Percentiles rank a stretch among this genome's conserved stretches.
phyloP scores from a whole-genome alignment of 805 yeast species.

The Wickerhamiella occidentalis region DNA sequence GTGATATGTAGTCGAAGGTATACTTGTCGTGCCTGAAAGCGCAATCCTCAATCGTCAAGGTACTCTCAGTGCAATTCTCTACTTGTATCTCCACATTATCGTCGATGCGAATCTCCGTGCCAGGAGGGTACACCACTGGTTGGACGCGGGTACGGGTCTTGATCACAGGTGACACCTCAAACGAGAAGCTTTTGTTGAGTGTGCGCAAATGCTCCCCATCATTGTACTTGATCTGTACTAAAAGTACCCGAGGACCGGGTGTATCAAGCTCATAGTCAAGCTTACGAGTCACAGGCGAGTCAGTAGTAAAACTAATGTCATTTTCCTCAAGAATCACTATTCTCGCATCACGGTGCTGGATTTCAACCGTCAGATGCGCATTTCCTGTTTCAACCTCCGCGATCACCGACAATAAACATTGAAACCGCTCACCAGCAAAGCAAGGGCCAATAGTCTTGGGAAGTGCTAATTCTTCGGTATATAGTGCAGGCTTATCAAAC shows the following conservation, averaged over 20 bases:
- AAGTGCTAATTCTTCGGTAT: conserved; percentile 18
- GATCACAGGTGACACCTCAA: conserved; percentile 26
- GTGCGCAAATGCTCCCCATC: conserved; percentile 14
- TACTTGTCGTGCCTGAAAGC: conserved; percentile 23
- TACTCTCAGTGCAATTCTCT: conserved; percentile 25
- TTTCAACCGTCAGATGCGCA: background rate
- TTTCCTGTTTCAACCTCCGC: conserved; percentile 1
- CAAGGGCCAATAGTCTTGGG: conserved; percentile 23
- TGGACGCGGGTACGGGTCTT: conserved; percentile 23
- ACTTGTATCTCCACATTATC: conserved; percentile 27
- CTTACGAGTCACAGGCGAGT: background rate
- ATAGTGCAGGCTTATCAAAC: conserved; percentile 15
- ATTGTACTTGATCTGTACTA: conserved; percentile 20
- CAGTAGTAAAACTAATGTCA: background rate
- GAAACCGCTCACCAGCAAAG: conserved; percentile 27
- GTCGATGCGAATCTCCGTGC: conserved; percentile 10
- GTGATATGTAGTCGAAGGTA: conserved; percentile 14
- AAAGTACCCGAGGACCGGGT: conserved; percentile 24
- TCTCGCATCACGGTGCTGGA: background rate
- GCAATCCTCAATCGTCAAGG: conserved; percentile 24
- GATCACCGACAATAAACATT: conserved; percentile 18
- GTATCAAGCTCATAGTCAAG: conserved; percentile 21
- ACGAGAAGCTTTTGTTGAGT: conserved; percentile 22
- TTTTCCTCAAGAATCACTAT: background rate
- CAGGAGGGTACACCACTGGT: conserved; percentile 4